Percentiles rank a stretch among this genome's conserved stretches.
Evolutionary conservation across 1,139 yeast species (phyloP).

Genomic region (Starmera stellimalicola): DNA sequence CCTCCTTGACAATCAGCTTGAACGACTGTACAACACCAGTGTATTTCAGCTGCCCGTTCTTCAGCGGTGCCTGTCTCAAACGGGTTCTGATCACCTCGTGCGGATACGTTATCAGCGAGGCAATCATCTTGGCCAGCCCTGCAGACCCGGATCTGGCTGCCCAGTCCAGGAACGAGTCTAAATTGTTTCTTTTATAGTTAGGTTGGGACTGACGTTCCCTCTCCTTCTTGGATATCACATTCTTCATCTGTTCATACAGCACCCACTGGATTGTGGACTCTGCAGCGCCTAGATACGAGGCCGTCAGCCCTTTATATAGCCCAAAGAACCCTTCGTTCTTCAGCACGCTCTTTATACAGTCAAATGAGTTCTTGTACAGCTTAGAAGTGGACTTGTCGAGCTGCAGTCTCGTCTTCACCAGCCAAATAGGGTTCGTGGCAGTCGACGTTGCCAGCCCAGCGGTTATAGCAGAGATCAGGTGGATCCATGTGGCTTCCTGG

Average conservation of each 20-base stretch:
- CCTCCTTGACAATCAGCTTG: slow-evolving; percentile 73
- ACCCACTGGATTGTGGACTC: slow-evolving; percentile 97
- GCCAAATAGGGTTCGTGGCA: slow-evolving; percentile 99
- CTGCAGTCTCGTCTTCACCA: slow-evolving; percentile 89
- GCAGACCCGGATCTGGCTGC: slow-evolving; percentile 96
- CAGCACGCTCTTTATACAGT: slow-evolving; percentile 65
- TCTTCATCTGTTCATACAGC: slow-evolving; percentile 88
- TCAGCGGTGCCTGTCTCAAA: slow-evolving; percentile 85
- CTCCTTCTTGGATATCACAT: slow-evolving; percentile 52
- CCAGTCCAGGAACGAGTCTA: slow-evolving; percentile 79
- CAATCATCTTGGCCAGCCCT: slow-evolving; percentile 90
- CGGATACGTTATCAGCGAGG: slow-evolving; percentile 90
- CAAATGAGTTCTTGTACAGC: slow-evolving; percentile 75
- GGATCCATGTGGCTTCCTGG: slow-evolving; percentile 77
- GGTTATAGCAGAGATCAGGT: slow-evolving; percentile 76
- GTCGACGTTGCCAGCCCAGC: slow-evolving; percentile 96
- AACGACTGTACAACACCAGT: slow-evolving; percentile 87
- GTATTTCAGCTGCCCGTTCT: slow-evolving; percentile 76
- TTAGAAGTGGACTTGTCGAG: slow-evolving; percentile 56
- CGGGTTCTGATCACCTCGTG: slow-evolving; percentile 97
- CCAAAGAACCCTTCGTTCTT: slow-evolving; percentile 73
- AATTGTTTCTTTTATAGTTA: slow-evolving; percentile 40
- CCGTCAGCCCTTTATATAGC: slow-evolving; percentile 81
- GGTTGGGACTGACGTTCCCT: slow-evolving; percentile 31
- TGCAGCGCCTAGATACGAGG: slow-evolving; percentile 88